A percentile compares a stretch with the other conserved stretches of the same genome.
These are phyloP conservation scores for Arthonia radiata DNA, from an alignment of 495 filamentous ascomycete genomes.

Conservation along the genomic window DNA sequence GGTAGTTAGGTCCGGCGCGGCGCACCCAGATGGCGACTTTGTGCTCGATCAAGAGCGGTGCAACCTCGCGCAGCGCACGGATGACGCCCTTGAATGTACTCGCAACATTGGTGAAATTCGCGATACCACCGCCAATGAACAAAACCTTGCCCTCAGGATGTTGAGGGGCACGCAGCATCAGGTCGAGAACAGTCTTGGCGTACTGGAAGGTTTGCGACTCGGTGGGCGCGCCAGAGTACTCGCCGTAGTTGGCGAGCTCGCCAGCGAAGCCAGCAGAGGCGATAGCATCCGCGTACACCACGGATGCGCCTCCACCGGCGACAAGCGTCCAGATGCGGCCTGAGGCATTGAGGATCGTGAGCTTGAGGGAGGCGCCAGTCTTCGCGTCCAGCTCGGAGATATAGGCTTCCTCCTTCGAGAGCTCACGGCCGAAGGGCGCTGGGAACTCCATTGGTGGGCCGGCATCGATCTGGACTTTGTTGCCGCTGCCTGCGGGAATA, in stretches of 20 bases:
- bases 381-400: conserved; percentile 97
- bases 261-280: conserved; percentile 85
- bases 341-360: conserved; percentile 76
- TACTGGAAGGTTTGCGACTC: conserved; percentile 98
- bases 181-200: conserved; percentile 81
- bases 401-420: conserved; percentile 95
- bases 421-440: conserved; percentile 91
- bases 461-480: conserved; percentile 80
- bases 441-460: conserved; percentile 98
- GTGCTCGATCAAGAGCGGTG: conserved; percentile 72
- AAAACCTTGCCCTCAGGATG: conserved; percentile 85
- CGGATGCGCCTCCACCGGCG: conserved; percentile 96
- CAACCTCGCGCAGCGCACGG: conserved; percentile 79
- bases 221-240: conserved; percentile 96
- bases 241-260: conserved; percentile 97
- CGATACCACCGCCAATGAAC: conserved; percentile 99
- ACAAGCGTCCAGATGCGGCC: conserved; percentile 96
- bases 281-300: conserved; percentile 97
- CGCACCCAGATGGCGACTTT: conserved; percentile 98
- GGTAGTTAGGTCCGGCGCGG: conserved; percentile 96
- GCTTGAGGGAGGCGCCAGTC: conserved; percentile 94
- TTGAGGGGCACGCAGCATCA: conserved; percentile 83
- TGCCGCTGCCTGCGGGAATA: conserved; percentile 25
- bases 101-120: conserved; percentile 96
- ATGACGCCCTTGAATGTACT: conserved; percentile 99